Base-by-base conservation (phyloP, 139 green algal genomes). In the Chlamydomonas sp. region DNA sequence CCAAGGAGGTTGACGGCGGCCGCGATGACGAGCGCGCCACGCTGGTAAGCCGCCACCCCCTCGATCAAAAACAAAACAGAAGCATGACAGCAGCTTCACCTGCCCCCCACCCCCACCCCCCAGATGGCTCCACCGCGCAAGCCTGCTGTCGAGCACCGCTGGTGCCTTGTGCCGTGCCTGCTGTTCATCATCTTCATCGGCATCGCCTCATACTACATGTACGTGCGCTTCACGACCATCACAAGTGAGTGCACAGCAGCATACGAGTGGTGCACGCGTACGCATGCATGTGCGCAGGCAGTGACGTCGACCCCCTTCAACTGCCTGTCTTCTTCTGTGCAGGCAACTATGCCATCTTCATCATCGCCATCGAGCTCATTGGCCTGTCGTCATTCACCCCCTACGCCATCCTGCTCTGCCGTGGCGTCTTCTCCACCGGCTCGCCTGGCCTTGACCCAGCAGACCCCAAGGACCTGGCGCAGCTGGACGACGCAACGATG, bases 301-400 rank as follows among this genome's bases (percentile, higher is more conserved):
- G n/a, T n/a, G n/a, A n/a, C n/a, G n/a, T n/a, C n/a, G n/a, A n/a
- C n/a, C n/a, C n/a, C n/a, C n/a, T n/a, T n/a, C n/a, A n/a, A n/a
- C n/a, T n/a, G n/a, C n/a, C n/a, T n/a, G n/a, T n/a, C n/a, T n/a
- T n/a, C n/a, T n/a, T n/a, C n/a, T n/a, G n/a, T n/a, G 16, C 62
- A 69, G 62, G 62, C 13, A 16, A 10, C 4, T 83, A 80, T 73
- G 69, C 73, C 37, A 39, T 58, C 33, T 37, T 81, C 35, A 65
- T 84, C 22, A 43, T 84, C 22, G 74, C 50, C 26, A 54, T 75
- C 26, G 79, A 84, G 72, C 48, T 81, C 2, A 37, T 84, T 29
- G 79, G 79, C 13, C 31, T 80, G n/a, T 68, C 64, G 3, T 75
- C 74, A 1, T 76, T 84, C 35, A 35, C 81, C 4, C 75, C 75